Evolutionary conservation across 2,329 filamentous ascomycete species (phyloP).

Genomic region (Penicillium sp.): DNA sequence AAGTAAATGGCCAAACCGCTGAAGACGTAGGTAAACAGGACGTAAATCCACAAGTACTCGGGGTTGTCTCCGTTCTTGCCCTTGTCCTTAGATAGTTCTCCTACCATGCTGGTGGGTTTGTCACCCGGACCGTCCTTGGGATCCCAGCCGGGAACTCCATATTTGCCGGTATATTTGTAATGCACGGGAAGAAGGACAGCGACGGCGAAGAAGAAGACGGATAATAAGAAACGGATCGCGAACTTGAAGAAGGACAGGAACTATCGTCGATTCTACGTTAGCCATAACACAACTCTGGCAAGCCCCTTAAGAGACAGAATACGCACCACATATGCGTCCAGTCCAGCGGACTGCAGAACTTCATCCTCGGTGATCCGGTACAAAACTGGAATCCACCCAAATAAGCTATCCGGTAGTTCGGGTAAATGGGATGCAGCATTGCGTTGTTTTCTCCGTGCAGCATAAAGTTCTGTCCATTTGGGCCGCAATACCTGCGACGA

Average conservation of each 20-base stretch:
- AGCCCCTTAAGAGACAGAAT: neutral
- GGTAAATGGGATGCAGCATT: slow-evolving; percentile 67
- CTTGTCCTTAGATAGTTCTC: slow-evolving; percentile 24
- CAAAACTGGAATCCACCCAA: slow-evolving; percentile 89
- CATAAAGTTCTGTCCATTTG: slow-evolving; percentile 87
- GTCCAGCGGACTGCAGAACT: slow-evolving; percentile 80
- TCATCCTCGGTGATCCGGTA: slow-evolving; percentile 86
- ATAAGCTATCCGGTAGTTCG: slow-evolving; percentile 74
- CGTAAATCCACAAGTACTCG: slow-evolving; percentile 83
- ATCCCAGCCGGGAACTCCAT: slow-evolving; percentile 39
- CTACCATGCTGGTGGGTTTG: slow-evolving; percentile 28
- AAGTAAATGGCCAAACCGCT: slow-evolving; percentile 77
- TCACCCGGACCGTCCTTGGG: slow-evolving; percentile 25
- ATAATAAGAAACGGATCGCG: slow-evolving; percentile 76
- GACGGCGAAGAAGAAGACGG: slow-evolving; percentile 78
- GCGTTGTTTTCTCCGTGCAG: slow-evolving; percentile 77
- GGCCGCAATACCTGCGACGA: slow-evolving; percentile 69
- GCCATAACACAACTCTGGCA: neutral
- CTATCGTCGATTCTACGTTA: slow-evolving; percentile 32
- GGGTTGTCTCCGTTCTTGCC: slow-evolving; percentile 39
- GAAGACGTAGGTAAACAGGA: slow-evolving; percentile 93
- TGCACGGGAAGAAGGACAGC: slow-evolving; percentile 85
- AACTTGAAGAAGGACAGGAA: slow-evolving; percentile 96
- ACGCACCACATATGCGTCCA: slow-evolving; percentile 88
- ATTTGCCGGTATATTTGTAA: slow-evolving; percentile 57